Evolutionary conservation across 1,284 basidiomycete genomes (phyloP).

Genomic region (Trichosporon sp.): DNA sequence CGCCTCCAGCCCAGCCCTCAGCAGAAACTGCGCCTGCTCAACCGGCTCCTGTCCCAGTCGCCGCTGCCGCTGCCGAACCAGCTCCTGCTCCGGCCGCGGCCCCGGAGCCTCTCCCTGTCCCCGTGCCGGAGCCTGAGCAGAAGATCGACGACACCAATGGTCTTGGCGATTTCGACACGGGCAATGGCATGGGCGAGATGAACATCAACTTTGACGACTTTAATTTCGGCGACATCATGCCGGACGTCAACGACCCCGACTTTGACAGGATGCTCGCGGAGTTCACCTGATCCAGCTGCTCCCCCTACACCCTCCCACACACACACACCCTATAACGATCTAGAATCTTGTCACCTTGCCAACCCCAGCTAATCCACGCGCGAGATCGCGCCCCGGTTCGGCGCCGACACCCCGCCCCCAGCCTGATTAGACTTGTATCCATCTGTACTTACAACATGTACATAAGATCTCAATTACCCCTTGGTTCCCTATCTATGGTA

Average conservation of each 20-base stretch:
- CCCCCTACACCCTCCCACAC: background rate
- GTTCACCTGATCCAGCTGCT: slow-evolving; percentile 35
- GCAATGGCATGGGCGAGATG: slow-evolving; percentile 25
- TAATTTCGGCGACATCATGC: slow-evolving; percentile 44
- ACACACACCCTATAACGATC: slow-evolving; percentile 1
- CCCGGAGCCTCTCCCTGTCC: background rate
- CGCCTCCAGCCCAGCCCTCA: background rate
- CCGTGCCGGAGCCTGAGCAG: slow-evolving; percentile 16
- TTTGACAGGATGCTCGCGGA: slow-evolving; percentile 45
- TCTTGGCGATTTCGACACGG: background rate
- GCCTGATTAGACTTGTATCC: slow-evolving; percentile 11
- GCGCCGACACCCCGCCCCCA: background rate
- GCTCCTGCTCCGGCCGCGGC: background rate
- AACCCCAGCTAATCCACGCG: background rate
- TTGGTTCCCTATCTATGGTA: slow-evolving; percentile 4
- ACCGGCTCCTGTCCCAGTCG: background rate
- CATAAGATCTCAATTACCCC: slow-evolving; percentile 1
- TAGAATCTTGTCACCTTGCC: slow-evolving; percentile 9
- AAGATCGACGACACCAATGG: slow-evolving; percentile 13
- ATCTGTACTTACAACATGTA: slow-evolving; percentile 21
- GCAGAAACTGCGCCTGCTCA: background rate
- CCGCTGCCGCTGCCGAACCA: background rate
- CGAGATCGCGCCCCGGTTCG: background rate
- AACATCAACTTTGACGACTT: slow-evolving; percentile 46
- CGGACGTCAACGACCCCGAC: slow-evolving; percentile 43